Conservation (phyloP, 768 basidiomycete species). For the Guyanaporus albipodus region DNA sequence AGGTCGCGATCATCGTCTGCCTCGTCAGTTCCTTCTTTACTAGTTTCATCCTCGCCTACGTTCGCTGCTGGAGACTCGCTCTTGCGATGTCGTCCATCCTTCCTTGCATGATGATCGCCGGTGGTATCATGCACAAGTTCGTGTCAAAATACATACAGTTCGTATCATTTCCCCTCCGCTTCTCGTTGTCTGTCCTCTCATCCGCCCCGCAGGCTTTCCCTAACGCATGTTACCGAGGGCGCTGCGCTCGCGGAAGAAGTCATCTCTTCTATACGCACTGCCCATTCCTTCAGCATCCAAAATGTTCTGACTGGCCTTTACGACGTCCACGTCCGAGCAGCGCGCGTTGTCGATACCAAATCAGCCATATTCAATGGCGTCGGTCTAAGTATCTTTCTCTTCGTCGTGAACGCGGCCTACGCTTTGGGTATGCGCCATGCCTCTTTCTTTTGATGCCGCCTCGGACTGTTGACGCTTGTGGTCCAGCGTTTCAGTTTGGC, state of each 20-base stretch:
- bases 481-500: slow-evolving; percentile 81
- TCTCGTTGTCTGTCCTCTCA: background rate
- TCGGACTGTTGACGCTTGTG: background rate
- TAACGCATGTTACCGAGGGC: slow-evolving; percentile 73
- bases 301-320: slow-evolving; percentile 59
- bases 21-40: slow-evolving; percentile 69
- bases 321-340: slow-evolving; percentile 53
- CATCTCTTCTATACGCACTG: slow-evolving; percentile 82
- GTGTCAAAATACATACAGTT: slow-evolving; percentile 65
- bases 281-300: slow-evolving; percentile 88
- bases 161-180: slow-evolving; percentile 23
- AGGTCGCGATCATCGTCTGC: slow-evolving; percentile 19
- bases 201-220: slow-evolving; percentile 44
- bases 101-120: slow-evolving; percentile 76
- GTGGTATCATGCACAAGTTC: slow-evolving; percentile 67
- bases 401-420: slow-evolving; percentile 73
- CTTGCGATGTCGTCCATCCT: slow-evolving; percentile 81
- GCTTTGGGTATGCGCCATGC: slow-evolving; percentile 57
- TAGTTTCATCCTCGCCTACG: slow-evolving; percentile 75
- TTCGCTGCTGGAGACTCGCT: slow-evolving; percentile 74
- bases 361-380: slow-evolving; percentile 55
- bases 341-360: slow-evolving; percentile 52
- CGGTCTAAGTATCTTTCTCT: slow-evolving; percentile 73
- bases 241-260: slow-evolving; percentile 90
- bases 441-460: background rate